These are phyloP conservation scores for Amphichorda felina DNA, from an alignment of 2,329 filamentous ascomycete genomes.

Conservation along the genomic window DNA sequence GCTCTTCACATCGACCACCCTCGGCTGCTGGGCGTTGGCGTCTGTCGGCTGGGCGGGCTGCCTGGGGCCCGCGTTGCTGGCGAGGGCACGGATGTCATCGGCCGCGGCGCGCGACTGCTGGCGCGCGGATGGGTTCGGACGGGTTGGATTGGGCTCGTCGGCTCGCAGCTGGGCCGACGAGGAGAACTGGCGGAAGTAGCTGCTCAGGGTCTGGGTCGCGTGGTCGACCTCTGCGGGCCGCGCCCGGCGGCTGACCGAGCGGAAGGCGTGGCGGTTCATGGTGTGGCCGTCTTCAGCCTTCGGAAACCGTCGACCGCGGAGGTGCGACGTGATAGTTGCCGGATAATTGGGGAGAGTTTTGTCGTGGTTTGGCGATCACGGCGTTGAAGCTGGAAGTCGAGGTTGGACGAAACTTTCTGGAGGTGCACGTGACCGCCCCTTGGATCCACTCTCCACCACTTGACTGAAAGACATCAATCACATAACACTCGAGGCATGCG, in stretches of 20 bases:
- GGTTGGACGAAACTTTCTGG: slow-evolving; percentile 1
- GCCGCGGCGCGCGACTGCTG: slow-evolving; percentile 20
- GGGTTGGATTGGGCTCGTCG: slow-evolving; percentile 10
- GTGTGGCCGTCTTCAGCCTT: background rate
- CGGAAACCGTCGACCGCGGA: background rate
- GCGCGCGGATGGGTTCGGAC: slow-evolving; percentile 11
- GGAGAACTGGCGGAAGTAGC: slow-evolving; percentile 23
- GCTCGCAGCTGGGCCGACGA: slow-evolving; percentile 23
- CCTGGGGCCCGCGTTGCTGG: slow-evolving; percentile 7
- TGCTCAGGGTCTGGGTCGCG: slow-evolving; percentile 16
- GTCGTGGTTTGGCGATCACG: background rate
- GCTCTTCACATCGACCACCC: slow-evolving; percentile 26
- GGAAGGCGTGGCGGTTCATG: slow-evolving; percentile 18
- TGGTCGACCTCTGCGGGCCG: slow-evolving; percentile 18
- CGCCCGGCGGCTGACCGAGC: slow-evolving; percentile 22
- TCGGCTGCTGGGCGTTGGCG: slow-evolving; percentile 9
- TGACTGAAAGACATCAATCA: too few species aligned
- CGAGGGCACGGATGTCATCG: slow-evolving; percentile 19
- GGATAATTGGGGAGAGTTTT: background rate
- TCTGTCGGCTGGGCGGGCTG: slow-evolving; percentile 1
- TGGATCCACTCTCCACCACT: background rate
- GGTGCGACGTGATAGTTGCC: background rate
- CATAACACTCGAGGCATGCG: too few species aligned
- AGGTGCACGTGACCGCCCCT: slow-evolving; percentile 2
- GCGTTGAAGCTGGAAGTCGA: background rate